phyloP scores from a whole-genome alignment of 768 basidiomycete species.

The Suillus tomentosus region DNA sequence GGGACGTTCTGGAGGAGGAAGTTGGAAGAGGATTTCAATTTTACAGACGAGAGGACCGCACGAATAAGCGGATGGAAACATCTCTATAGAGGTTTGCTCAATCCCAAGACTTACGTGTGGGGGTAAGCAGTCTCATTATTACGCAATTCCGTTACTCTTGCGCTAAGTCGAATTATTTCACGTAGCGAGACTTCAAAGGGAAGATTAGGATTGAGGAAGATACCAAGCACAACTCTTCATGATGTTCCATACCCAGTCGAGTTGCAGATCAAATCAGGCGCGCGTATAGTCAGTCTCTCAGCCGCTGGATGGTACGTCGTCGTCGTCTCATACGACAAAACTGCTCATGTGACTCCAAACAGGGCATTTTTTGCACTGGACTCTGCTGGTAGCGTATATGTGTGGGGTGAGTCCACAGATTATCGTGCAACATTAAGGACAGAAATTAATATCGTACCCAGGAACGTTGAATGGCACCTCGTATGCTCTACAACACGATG shows the following conservation, averaged over 20 bases:
- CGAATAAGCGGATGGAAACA: constrained; percentile 77
- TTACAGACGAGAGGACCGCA: constrained; percentile 69
- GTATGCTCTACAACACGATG: constrained; percentile 46
- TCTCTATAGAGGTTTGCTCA: constrained; percentile 70
- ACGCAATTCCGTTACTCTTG: neutral
- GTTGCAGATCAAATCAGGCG: constrained; percentile 54
- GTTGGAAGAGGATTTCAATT: constrained; percentile 74
- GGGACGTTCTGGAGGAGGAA: constrained; percentile 81
- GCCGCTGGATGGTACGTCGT: constrained; percentile 79
- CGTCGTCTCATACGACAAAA: constrained; percentile 8
- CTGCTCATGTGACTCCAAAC: constrained; percentile 2
- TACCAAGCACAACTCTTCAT: constrained; percentile 34
- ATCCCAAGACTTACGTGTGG: constrained; percentile 55
- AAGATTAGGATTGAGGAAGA: constrained; percentile 56
- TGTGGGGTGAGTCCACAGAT: constrained; percentile 65
- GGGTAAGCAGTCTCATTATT: constrained; percentile 46
- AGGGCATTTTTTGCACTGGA: constrained; percentile 91
- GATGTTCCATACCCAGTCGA: constrained; percentile 66
- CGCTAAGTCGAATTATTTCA: constrained; percentile 11
- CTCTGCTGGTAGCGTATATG: constrained; percentile 67
- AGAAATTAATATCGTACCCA: constrained; percentile 29
- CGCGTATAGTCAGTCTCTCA: constrained; percentile 67
- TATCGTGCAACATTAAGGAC: constrained; percentile 7
- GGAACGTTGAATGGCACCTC: constrained; percentile 60
- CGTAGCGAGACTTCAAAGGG: constrained; percentile 61